Percentiles rank a stretch among this genome's conserved stretches.
These are phyloP conservation scores for Sarocladium brachiariae DNA, from an alignment of 2,329 filamentous ascomycete genomes.

Conservation along the genomic window DNA sequence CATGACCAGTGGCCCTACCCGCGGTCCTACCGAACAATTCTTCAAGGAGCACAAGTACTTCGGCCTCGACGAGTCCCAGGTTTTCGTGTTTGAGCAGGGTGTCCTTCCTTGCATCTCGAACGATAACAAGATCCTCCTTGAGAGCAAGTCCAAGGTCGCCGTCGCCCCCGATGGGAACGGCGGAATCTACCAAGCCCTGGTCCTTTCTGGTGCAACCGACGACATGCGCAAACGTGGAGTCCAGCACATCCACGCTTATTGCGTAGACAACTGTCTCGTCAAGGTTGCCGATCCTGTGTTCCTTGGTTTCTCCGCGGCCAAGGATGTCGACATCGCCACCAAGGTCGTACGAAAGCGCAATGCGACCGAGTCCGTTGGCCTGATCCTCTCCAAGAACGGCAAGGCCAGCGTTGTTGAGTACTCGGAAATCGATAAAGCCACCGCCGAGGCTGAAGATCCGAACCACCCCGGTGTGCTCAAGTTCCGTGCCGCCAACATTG, in stretches of 20 bases:
- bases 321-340: slow-evolving; percentile 90
- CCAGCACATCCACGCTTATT: slow-evolving; percentile 94
- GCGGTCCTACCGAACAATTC: slow-evolving; percentile 86
- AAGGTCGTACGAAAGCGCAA: slow-evolving; percentile 99
- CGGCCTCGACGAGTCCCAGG: slow-evolving; percentile 76
- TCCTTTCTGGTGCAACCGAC: slow-evolving; percentile 70
- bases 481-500: slow-evolving; percentile 97
- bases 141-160: slow-evolving; percentile 83
- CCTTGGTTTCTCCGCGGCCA: slow-evolving; percentile 83
- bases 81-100: slow-evolving; percentile 93
- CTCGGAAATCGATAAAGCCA: slow-evolving; percentile 86
- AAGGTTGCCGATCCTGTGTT: slow-evolving; percentile 96
- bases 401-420: slow-evolving; percentile 98
- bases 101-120: slow-evolving; percentile 96
- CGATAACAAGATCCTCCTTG: slow-evolving; percentile 92
- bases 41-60: slow-evolving; percentile 89
- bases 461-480: slow-evolving; percentile 77
- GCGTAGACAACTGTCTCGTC: slow-evolving; percentile 98
- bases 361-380: slow-evolving; percentile 88
- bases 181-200: slow-evolving; percentile 87
- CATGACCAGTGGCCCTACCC: slow-evolving; percentile 96
- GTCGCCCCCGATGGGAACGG: slow-evolving; percentile 97
- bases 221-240: slow-evolving; percentile 88
- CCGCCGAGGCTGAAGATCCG: slow-evolving; percentile 81
- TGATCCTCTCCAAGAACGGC: slow-evolving; percentile 92